Conservation (phyloP, 1,139 yeast species). For the Hyphopichia fennica region DNA sequence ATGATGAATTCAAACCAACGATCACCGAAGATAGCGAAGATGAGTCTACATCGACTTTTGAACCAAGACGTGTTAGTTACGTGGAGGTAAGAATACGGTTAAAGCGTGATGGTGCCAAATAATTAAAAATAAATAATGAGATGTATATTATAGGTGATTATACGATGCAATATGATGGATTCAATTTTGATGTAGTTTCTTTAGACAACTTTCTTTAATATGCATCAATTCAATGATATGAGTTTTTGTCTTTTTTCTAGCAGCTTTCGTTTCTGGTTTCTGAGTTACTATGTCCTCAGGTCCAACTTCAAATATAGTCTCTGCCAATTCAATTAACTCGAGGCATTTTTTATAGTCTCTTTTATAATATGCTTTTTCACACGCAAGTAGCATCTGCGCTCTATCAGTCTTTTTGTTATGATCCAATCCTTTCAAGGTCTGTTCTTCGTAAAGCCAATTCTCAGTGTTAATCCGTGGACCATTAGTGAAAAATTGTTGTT, state of each 20-base stretch:
- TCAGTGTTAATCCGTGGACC: constrained; percentile 56
- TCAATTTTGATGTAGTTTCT: constrained; percentile 8
- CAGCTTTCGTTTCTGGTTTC: constrained; percentile 24
- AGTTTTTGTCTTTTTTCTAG: constrained; percentile 33
- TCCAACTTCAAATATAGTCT: constrained; percentile 29
- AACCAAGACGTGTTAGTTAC: constrained; percentile 57
- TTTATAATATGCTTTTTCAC: constrained; percentile 52
- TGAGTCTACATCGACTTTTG: constrained; percentile 17
- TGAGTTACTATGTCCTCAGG: constrained; percentile 25
- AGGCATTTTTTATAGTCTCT: constrained; percentile 47
- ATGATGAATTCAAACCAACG: constrained; percentile 52
- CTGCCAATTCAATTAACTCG: constrained; percentile 27
- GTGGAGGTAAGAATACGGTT: constrained; percentile 55
- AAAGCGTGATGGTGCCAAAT: constrained; percentile 18
- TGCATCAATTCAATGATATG: constrained; percentile 47
- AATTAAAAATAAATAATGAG: background rate
- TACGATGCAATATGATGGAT: background rate
- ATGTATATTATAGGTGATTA: background rate
- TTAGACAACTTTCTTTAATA: constrained; percentile 39
- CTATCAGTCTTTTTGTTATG: constrained; percentile 33
- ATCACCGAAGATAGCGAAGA: constrained; percentile 24
- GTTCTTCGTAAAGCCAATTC: constrained; percentile 41
- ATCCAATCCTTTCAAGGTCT: constrained; percentile 21
- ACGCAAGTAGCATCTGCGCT: constrained; percentile 36
- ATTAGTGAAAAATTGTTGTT: constrained; percentile 34